phyloP scores from a whole-genome alignment of 148 eudicot species.

The Cornus florida region DNA sequence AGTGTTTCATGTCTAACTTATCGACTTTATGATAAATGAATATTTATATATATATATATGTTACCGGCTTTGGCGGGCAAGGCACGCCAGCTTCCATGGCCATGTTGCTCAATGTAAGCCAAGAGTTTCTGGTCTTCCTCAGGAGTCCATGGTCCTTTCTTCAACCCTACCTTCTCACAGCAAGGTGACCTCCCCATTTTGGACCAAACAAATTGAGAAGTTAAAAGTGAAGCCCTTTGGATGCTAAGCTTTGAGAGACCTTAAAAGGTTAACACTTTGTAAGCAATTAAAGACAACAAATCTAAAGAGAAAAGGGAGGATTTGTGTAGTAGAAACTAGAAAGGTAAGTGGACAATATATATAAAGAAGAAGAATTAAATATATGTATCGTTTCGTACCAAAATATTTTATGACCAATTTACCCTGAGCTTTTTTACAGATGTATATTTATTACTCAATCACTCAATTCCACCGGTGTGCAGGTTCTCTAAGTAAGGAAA shows the following conservation, averaged over 20 bases:
- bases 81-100: conserved; percentile 39
- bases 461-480: no score
- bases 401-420: no score
- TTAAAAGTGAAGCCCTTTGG: no score
- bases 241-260: background rate
- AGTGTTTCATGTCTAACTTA: no score
- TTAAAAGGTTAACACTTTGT: background rate
- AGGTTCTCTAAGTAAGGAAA: no score
- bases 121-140: conserved; percentile 30
- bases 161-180: conserved; percentile 31
- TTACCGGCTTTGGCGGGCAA: conserved; percentile 28
- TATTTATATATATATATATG: background rate
- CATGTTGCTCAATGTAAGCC: conserved; percentile 26
- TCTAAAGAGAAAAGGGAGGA: background rate
- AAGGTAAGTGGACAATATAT: background rate
- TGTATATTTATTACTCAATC: no score
- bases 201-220: background rate
- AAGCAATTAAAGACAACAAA: background rate
- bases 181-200: conserved; percentile 27
- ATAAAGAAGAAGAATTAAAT: background rate
- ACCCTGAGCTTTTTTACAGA: no score
- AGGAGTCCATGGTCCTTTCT: conserved; percentile 38
- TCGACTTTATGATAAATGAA: no score
- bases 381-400: no score
- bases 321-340: background rate